phyloP scores from a whole-genome alignment of 352 stramenopile genomes.

The Plasmopara viticola region DNA sequence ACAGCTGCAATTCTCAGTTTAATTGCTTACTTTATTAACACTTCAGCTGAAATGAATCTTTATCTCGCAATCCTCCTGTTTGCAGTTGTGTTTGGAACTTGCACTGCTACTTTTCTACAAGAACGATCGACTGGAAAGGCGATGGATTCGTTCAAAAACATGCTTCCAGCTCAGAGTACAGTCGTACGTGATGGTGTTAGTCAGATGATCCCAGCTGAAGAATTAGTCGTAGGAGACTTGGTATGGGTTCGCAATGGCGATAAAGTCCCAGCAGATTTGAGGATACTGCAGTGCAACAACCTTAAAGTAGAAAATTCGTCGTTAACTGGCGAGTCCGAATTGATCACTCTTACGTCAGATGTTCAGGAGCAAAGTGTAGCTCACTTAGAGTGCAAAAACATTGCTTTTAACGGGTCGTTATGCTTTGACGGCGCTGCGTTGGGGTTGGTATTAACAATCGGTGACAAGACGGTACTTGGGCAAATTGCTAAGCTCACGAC shows the following conservation, averaged over 20 bases:
- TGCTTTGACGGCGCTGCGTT: conserved; percentile 40
- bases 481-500: conserved; percentile 42
- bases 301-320: conserved; percentile 64
- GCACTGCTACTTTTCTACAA: conserved; percentile 38
- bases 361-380: conserved; percentile 18
- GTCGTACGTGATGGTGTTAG: conserved; percentile 41
- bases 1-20: conserved; percentile 30
- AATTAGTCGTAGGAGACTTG: conserved; percentile 45
- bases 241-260: conserved; percentile 47
- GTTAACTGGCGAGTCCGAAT: conserved; percentile 52
- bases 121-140: conserved; percentile 5
- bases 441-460: conserved; percentile 37
- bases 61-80: conserved; percentile 40
- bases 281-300: conserved; percentile 37
- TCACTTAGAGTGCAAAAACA: conserved; percentile 40
- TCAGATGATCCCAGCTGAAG: conserved; percentile 33
- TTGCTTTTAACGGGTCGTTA: conserved; percentile 42
- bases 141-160: conserved; percentile 51
- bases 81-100: conserved; percentile 32
- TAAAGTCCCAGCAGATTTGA: conserved; percentile 45
- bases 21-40: conserved; percentile 35
- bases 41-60: conserved; percentile 30
- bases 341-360: conserved; percentile 27
- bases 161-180: conserved; percentile 34
- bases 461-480: conserved; percentile 48